Evolutionary conservation across 1,139 yeast genomes (phyloP), one percentile per base, ranked within the genome.

Genomic region (Debaryomycetaceae sp.): DNA sequence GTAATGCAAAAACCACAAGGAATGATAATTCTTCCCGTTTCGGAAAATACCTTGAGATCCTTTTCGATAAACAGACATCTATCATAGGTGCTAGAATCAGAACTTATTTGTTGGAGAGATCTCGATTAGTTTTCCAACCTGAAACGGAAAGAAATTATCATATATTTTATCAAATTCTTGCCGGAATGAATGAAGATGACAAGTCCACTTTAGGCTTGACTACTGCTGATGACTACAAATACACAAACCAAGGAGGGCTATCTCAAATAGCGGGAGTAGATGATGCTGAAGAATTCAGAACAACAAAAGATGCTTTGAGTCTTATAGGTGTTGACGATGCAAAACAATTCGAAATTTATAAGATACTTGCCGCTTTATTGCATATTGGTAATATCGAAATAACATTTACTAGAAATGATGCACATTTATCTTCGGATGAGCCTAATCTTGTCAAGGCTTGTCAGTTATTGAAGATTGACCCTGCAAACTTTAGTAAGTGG

Each of bases 21-120:
- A 92, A 92, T 60, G 98, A 92, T 64, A 92, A 92, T 64, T 92
- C 98, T 31, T 91, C 98, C 15, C 83, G 98, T 61, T 92, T 92
- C 59, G 98, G 98, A 59, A 92, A 92, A 63, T 92, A 92, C 59
- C 74, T 92, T 56, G 98, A 92, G 65, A 92, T 92, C 51, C 70
- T 88, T 51, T 92, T 92, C 58, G 85, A 89, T 62, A 64, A 75
- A 30, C 60, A 77, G 24, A 80, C 86, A 11, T 79, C 87, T 35
- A 92, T 92, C 56, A 84, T 88, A 52, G 98, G 98, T 55, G 98
- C 98, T 7, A 78, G 92, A 54, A 87, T 92, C 45, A 79, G 97
- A 65, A 92, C 98, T 0, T 92, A 91, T 59, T 73, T 92, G 50
- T 75, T 92, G 54, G 98, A 92, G 63, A 81, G 98, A 55, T 89